These are phyloP conservation scores for Cylindrodendrum hubeiense DNA, from an alignment of 2,329 filamentous ascomycete genomes.

Conservation along the genomic window DNA sequence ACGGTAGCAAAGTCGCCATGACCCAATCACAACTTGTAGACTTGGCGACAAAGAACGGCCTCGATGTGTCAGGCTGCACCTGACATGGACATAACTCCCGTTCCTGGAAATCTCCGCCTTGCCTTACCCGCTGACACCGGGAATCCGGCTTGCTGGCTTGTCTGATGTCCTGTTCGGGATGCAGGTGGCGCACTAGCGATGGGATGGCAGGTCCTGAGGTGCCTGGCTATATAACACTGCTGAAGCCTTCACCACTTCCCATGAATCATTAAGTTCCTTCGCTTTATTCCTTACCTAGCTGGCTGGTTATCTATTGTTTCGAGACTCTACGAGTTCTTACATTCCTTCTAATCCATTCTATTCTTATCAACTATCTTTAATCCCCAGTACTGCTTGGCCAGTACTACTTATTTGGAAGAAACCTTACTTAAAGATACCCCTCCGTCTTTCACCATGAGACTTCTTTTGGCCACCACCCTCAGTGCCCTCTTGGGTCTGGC, in stretches of 20 bases:
- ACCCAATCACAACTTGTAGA: constrained; percentile 1
- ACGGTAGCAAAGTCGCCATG: not conserved
- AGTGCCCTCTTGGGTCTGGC: constrained; percentile 31
- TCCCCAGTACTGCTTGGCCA: constrained; percentile 2
- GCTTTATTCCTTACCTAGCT: not conserved
- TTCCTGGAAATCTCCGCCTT: constrained; percentile 9
- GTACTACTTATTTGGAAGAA: not conserved
- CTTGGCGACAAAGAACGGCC: not conserved
- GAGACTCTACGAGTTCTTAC: not conserved
- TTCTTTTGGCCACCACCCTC: constrained; percentile 11
- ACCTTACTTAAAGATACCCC: not conserved
- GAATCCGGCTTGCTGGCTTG: not conserved
- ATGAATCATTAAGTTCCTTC: not conserved
- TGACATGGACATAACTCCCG: not conserved
- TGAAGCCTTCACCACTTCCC: not conserved
- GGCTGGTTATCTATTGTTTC: not conserved
- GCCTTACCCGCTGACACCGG: not conserved
- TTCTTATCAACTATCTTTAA: not conserved
- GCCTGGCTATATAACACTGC: constrained; percentile 1
- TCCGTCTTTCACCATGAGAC: constrained; percentile 32
- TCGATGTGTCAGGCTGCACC: not conserved
- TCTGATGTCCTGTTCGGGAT: not conserved
- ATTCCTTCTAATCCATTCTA: not conserved
- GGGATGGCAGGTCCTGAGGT: not conserved
- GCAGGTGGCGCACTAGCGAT: not conserved